Evolutionary conservation across 306 rosid genomes (phyloP).

Genomic region (Bauhinia variegata): DNA sequence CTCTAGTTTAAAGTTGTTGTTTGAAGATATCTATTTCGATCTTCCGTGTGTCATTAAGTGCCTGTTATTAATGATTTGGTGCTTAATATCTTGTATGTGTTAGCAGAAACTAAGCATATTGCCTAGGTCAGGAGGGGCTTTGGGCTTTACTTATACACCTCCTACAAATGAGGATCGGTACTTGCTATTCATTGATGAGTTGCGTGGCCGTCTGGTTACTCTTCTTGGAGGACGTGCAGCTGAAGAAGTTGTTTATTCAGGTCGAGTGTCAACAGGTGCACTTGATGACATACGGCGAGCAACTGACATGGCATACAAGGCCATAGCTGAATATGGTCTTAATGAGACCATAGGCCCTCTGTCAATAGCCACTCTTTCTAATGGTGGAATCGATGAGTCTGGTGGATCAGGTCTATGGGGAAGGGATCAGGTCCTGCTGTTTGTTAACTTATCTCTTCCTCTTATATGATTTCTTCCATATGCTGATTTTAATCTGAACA

Average conservation of each 20-base stretch:
- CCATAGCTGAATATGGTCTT: constrained; percentile 97
- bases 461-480: constrained; percentile 18
- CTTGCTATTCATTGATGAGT: constrained; percentile 93
- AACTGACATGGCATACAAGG: constrained; percentile 98
- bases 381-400: constrained; percentile 90
- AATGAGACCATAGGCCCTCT: constrained; percentile 88
- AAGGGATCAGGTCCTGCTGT: constrained; percentile 84
- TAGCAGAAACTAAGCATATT: constrained; percentile 93
- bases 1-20: not conserved
- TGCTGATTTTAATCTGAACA: constrained; percentile 48
- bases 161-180: constrained; percentile 94
- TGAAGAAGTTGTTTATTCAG: constrained; percentile 91
- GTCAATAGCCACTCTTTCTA: constrained; percentile 77
- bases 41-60: constrained; percentile 5
- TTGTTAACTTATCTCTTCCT: constrained; percentile 27
- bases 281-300: constrained; percentile 97
- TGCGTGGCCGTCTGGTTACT: constrained; percentile 92
- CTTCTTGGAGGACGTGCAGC: constrained; percentile 99
- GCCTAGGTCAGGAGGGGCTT: constrained; percentile 96
- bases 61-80: constrained; percentile 4
- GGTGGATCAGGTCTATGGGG: constrained; percentile 83
- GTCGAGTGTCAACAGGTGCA: constrained; percentile 97
- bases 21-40: constrained; percentile 1
- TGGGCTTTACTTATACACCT: constrained; percentile 93
- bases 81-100: constrained; percentile 29